phyloP scores from a whole-genome alignment of 331 rosid species.

The Phaseolus coccineus region DNA sequence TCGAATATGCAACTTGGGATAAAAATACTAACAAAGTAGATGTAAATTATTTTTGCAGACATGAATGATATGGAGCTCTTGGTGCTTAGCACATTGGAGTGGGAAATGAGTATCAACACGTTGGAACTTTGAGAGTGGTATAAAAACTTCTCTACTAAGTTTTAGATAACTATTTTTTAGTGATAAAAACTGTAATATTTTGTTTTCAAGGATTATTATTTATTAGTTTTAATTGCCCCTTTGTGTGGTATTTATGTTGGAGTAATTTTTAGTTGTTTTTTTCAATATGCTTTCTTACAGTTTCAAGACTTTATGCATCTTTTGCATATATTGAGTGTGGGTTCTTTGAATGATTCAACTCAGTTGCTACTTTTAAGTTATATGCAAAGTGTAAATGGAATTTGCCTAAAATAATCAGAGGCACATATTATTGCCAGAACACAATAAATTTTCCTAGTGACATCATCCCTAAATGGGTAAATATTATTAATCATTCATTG shows the following conservation, averaged over 20 bases:
- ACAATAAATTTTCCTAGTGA: conserved; percentile 74
- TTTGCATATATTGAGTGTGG: not conserved
- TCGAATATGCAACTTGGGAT: too few species aligned
- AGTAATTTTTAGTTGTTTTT: not conserved
- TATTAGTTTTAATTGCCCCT: not conserved
- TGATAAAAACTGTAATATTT: not conserved
- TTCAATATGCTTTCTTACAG: not conserved
- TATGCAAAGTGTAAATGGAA: conserved; percentile 86
- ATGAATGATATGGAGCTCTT: conserved; percentile 95
- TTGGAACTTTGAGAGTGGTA: not conserved
- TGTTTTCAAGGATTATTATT: conserved; percentile 1
- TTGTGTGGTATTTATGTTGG: not conserved
- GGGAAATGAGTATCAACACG: conserved; percentile 71
- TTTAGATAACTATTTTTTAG: not conserved
- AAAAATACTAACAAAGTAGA: too few species aligned
- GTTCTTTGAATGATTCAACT: conserved; percentile 16
- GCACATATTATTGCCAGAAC: conserved; percentile 71
- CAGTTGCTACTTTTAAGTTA: conserved; percentile 37
- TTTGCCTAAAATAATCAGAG: conserved; percentile 67
- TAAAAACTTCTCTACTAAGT: not conserved
- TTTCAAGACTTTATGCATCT: not conserved
- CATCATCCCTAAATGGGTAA: conserved; percentile 95
- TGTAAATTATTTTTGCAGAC: too few species aligned
- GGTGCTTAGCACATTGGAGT: conserved; percentile 72
- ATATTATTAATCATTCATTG: conserved; percentile 28